Base-by-base conservation (phyloP, 2,329 filamentous ascomycete genomes). In the Rhexocercosporidium sp. region DNA sequence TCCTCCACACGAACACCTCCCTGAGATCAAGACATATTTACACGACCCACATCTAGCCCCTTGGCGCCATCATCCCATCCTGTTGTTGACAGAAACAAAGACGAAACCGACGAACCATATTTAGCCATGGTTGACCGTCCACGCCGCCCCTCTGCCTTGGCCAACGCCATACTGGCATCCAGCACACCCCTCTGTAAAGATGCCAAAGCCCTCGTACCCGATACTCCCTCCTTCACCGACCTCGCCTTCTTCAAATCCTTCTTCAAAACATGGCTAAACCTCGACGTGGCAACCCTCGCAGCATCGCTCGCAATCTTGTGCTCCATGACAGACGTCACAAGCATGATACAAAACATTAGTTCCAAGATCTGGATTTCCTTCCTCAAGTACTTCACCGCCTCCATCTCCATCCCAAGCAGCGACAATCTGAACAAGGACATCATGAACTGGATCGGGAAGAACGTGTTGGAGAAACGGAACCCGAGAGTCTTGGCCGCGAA, bases 381-480 rank as follows among this genome's bases (percentile, higher is more conserved):
- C 41, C 76, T 78, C 8, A 78, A 78, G 18, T 81, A 81, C 73
- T 82, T 83, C 66, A 74, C 83, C 3, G 80, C 82, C 0, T 80
- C 80, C 0, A 78, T 84, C 3, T 81, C 77, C 0, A 79, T 84
- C 27, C 81, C 82, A 0, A 80, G 77, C 0, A 78, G 79, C 5
- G 82, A 84, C 65, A 80, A 81, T 5, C 74, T 84, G 37, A 84
- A 84, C 61, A 74, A 78, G 31, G 82, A 80, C 66, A 78, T 83
- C 9, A 77, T 82, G 47, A 80, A 77, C 67, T 84, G 82, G 82
- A 73, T 84, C n/a, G 74, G 81, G 27, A 75, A 77, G 4, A 79
- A 83, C 62, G 77, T 80, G 22, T 73, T 77, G 27, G 77, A 78
- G 16, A 77, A 78, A 51, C 77, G 81, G 29, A 64, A 49, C 3